Percentiles rank a stretch among this genome's conserved stretches.
Conservation (phyloP, 2,329 filamentous ascomycete species). For the Talaromyces sp. region DNA sequence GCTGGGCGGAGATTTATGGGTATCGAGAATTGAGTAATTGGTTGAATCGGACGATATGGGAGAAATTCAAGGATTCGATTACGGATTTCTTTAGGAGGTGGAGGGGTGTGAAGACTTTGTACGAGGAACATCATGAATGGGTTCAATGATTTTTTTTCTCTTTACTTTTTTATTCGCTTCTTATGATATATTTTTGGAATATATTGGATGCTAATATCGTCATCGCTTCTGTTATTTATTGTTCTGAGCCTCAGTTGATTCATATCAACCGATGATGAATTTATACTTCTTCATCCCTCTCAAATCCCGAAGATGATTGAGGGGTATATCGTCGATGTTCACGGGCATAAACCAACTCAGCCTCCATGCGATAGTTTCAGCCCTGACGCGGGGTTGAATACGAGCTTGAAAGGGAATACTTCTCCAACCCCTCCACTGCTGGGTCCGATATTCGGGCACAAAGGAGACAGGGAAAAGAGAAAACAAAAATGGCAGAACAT, state of each 20-base stretch:
- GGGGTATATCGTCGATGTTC: too few species aligned
- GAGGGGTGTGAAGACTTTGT: slow-evolving; percentile 8
- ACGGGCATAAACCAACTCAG: too few species aligned
- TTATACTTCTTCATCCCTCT: too few species aligned
- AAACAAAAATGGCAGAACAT: slow-evolving; percentile 5
- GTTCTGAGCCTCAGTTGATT: background rate
- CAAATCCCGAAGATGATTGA: too few species aligned
- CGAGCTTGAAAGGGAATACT: background rate
- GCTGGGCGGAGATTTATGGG: slow-evolving; percentile 96
- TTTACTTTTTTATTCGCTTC: slow-evolving; percentile 9
- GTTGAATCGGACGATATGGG: slow-evolving; percentile 79
- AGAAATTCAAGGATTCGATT: slow-evolving; percentile 47
- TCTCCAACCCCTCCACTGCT: too few species aligned
- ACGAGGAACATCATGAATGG: slow-evolving; percentile 16
- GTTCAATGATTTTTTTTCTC: slow-evolving; percentile 10
- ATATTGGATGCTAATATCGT: background rate
- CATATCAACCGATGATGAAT: background rate
- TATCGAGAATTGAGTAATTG: slow-evolving; percentile 88
- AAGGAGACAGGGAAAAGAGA: background rate
- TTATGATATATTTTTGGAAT: background rate
- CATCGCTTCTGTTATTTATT: background rate
- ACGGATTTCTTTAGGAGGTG: slow-evolving; percentile 20
- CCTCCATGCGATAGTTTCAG: background rate
- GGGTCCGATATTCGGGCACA: too few species aligned
- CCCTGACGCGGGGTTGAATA: background rate